Conservation (phyloP, 768 basidiomycete species). For the Calocybe indica region DNA sequence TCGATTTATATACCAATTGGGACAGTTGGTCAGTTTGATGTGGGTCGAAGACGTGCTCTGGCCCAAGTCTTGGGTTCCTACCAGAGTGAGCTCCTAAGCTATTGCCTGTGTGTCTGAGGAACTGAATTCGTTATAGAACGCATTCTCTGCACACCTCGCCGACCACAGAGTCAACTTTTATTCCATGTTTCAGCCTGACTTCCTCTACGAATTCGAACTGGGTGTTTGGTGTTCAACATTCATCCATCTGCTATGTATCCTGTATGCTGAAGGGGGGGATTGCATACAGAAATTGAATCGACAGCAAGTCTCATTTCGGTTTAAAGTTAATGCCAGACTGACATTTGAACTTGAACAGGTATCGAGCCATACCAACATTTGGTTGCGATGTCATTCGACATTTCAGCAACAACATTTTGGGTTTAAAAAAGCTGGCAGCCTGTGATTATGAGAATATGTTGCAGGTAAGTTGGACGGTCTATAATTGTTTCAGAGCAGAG, state of each 20-base stretch:
- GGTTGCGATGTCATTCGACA: constrained; percentile 14
- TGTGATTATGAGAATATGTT: constrained; percentile 24
- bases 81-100: constrained; percentile 13
- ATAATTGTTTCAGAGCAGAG: neutral
- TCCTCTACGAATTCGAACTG: constrained; percentile 30
- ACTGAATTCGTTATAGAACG: constrained; percentile 21
- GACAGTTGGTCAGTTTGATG: constrained; percentile 16
- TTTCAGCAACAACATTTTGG: constrained; percentile 18
- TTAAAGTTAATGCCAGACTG: neutral
- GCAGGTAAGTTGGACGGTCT: constrained; percentile 9
- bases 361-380: constrained; percentile 11
- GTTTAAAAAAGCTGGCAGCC: constrained; percentile 20
- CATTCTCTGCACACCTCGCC: constrained; percentile 19
- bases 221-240: constrained; percentile 27
- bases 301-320: neutral
- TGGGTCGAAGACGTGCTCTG: constrained; percentile 19
- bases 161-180: constrained; percentile 4
- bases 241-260: constrained; percentile 22
- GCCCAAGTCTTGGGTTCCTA: constrained; percentile 22
- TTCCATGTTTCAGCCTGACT: constrained; percentile 19
- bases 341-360: neutral
- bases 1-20: constrained; percentile 19
- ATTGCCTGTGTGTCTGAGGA: neutral
- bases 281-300: neutral
- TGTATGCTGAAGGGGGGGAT: constrained; percentile 8